A percentile compares a stretch with the other conserved stretches of the same genome.
These are phyloP conservation scores for Avena insularis DNA, from an alignment of 176 grass and related monocot genomes.

Conservation along the genomic window DNA sequence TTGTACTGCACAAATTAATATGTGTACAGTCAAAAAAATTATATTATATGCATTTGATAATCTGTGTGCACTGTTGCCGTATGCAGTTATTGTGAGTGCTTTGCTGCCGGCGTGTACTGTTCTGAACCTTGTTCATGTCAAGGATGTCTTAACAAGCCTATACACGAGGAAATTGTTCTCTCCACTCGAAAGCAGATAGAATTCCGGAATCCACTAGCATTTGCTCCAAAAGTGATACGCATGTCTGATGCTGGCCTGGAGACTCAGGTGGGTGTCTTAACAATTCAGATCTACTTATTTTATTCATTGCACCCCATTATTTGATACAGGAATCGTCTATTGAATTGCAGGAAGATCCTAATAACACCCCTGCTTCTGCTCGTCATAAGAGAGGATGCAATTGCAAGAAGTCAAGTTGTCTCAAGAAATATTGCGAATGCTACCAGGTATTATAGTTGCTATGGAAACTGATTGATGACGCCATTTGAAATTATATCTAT, in stretches of 20 bases:
- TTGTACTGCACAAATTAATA: neutral
- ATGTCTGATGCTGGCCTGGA: conserved; percentile 71
- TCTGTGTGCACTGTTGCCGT: conserved; percentile 20
- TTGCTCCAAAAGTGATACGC: conserved; percentile 97
- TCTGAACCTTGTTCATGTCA: conserved; percentile 96
- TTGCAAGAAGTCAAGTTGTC: conserved; percentile 97
- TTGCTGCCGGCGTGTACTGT: conserved; percentile 99
- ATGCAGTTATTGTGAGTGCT: conserved; percentile 97
- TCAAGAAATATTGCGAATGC: conserved; percentile 99
- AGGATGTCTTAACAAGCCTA: conserved; percentile 93
- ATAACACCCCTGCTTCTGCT: conserved; percentile 93
- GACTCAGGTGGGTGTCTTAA: conserved; percentile 57
- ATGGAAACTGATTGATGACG: conserved; percentile 16
- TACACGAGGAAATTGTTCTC: conserved; percentile 97
- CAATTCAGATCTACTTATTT: conserved; percentile 1
- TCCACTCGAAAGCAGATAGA: conserved; percentile 96
- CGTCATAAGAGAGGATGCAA: conserved; percentile 99
- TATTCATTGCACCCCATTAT: neutral
- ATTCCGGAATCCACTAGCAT: conserved; percentile 93
- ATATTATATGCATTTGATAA: conserved; percentile 27
- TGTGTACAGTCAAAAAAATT: conserved; percentile 8
- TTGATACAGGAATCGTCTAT: conserved; percentile 34
- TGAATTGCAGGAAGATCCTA: conserved; percentile 78
- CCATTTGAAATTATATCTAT: conserved; percentile 33
- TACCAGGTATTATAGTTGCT: conserved; percentile 74